Percentiles rank a stretch among this genome's conserved stretches.
Evolutionary conservation across 345 rosid species (phyloP).

Genomic region (Populus nigra): DNA sequence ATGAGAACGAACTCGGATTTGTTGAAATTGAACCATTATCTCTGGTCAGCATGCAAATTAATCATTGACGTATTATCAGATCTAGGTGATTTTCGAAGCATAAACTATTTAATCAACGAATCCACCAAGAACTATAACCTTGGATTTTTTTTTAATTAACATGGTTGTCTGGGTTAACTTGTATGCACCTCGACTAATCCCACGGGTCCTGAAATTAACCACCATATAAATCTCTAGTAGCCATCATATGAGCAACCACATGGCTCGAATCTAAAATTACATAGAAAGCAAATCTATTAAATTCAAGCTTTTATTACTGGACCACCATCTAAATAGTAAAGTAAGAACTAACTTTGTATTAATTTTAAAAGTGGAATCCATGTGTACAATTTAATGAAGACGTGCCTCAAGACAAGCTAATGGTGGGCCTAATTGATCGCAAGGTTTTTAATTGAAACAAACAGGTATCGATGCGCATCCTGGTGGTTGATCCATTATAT

Average conservation of each 20-base stretch:
- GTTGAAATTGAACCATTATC: neutral
- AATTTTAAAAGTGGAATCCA: slow-evolving; percentile 2
- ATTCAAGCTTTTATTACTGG: too few relatives aligned
- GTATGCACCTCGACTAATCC: too few relatives aligned
- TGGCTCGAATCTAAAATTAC: too few relatives aligned
- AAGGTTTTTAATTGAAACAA: neutral
- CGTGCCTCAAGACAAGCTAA: neutral
- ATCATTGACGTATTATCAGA: neutral
- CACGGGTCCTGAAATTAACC: too few relatives aligned
- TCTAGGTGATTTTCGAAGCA: too few relatives aligned
- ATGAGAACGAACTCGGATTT: too few relatives aligned
- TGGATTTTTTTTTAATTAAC: too few relatives aligned
- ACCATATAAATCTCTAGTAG: too few relatives aligned
- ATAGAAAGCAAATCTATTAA: too few relatives aligned
- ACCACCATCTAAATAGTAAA: too few relatives aligned
- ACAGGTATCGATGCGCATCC: neutral
- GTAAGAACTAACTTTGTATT: neutral
- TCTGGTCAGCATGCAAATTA: neutral
- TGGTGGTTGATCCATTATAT: neutral
- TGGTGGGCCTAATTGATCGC: slow-evolving; percentile 5
- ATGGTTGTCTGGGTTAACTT: too few relatives aligned
- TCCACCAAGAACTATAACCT: neutral
- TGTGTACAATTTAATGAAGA: neutral
- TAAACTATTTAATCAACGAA: neutral
- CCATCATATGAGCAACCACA: too few relatives aligned